Conservation (phyloP, 164 flowering plant genomes). For the Sextonia rubra region DNA sequence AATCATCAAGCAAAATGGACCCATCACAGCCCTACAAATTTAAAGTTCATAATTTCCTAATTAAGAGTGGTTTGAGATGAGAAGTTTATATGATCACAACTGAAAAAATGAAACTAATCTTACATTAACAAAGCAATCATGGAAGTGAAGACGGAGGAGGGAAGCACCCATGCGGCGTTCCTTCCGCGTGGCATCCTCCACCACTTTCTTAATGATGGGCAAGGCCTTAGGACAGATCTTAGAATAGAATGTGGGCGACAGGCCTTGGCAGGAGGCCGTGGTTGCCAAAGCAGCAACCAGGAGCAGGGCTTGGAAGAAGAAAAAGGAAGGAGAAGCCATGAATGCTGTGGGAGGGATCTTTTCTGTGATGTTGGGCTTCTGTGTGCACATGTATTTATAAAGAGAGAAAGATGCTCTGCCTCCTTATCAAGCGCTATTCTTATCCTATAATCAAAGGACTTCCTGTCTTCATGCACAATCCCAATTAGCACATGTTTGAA, state of each 20-base stretch:
- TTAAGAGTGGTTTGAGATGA: not conserved
- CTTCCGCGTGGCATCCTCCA: slow-evolving; percentile 19
- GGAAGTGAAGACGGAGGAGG: slow-evolving; percentile 38
- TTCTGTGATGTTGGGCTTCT: not conserved
- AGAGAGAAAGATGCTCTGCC: not conserved
- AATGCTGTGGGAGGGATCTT: not conserved
- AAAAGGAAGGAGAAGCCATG: slow-evolving; percentile 1
- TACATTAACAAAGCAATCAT: slow-evolving; percentile 41
- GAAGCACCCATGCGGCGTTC: slow-evolving; percentile 45
- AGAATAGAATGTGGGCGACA: slow-evolving; percentile 24
- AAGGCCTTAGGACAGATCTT: slow-evolving; percentile 31
- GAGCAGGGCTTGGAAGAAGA: not conserved
- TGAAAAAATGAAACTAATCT: not conserved
- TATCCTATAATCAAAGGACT: too few relatives aligned
- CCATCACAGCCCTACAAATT: slow-evolving; percentile 58
- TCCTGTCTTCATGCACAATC: too few relatives aligned
- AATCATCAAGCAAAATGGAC: slow-evolving; percentile 39
- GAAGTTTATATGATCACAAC: not conserved
- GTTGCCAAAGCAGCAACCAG: slow-evolving; percentile 1
- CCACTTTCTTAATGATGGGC: slow-evolving; percentile 26
- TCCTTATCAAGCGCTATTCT: too few relatives aligned
- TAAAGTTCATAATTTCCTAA: not conserved
- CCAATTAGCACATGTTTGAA: too few relatives aligned
- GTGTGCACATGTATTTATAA: not conserved
- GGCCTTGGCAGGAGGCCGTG: slow-evolving; percentile 10